Evolutionary conservation across 768 basidiomycete genomes (phyloP).

Genomic region (Tremella yokohamensis): DNA sequence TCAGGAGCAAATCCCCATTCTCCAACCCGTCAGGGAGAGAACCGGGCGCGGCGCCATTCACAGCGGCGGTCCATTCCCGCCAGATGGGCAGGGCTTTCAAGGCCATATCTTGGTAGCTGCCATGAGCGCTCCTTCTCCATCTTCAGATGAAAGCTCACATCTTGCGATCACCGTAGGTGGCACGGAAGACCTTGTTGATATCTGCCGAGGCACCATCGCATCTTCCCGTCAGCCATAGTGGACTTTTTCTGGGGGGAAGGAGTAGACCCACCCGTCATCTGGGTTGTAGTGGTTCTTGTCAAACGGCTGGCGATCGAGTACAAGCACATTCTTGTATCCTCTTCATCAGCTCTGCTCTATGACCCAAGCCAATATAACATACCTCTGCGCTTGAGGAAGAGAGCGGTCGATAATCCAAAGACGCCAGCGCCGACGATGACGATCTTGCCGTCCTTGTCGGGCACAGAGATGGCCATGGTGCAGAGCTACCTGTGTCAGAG

Average conservation of each 20-base stretch:
- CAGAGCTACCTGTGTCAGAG: too few relatives aligned
- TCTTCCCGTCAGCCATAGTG: background rate
- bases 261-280: slow-evolving; percentile 11
- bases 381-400: slow-evolving; percentile 17
- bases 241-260: background rate
- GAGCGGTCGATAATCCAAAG: slow-evolving; percentile 18
- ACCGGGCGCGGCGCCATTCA: background rate
- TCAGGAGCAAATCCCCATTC: slow-evolving; percentile 5
- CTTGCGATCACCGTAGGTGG: slow-evolving; percentile 12
- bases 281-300: slow-evolving; percentile 18
- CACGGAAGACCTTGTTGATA: slow-evolving; percentile 24
- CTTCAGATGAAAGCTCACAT: background rate
- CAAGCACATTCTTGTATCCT: slow-evolving; percentile 25
- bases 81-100: slow-evolving; percentile 11
- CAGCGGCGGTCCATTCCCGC: slow-evolving; percentile 16
- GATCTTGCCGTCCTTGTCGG: slow-evolving; percentile 15
- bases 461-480: slow-evolving; percentile 8
- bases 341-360: background rate
- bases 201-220: slow-evolving; percentile 24
- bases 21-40: slow-evolving; percentile 11
- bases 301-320: slow-evolving; percentile 19
- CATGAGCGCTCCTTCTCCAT: background rate
- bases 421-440: slow-evolving; percentile 21
- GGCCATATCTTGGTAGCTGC: slow-evolving; percentile 19
- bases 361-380: background rate